Percentiles rank a stretch among this genome's conserved stretches.
Conservation (phyloP, 169 alveolate species). For the Plasmodium cynomolgi region DNA sequence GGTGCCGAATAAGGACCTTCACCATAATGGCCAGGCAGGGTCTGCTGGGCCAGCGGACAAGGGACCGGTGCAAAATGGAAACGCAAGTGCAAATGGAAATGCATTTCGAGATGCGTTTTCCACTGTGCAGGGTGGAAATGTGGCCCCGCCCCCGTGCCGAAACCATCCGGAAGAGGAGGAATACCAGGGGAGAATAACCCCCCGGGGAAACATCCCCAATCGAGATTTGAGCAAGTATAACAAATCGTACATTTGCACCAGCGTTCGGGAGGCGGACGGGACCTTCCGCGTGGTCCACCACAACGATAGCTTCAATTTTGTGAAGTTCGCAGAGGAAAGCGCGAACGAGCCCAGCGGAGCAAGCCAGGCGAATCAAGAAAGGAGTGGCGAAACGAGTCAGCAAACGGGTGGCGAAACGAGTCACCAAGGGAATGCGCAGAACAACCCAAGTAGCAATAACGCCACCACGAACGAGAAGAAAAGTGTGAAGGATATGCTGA, state of each 20-base stretch:
- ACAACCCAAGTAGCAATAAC: background rate
- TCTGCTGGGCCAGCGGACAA: background rate
- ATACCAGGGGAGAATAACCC: background rate
- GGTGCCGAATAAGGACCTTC: conserved; percentile 12
- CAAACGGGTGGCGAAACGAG: background rate
- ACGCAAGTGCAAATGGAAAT: background rate
- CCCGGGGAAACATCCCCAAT: background rate
- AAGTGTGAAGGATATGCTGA: background rate
- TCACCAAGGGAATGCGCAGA: background rate
- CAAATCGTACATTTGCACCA: conserved; percentile 5
- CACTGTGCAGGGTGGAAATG: background rate
- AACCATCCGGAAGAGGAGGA: background rate
- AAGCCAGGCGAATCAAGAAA: background rate
- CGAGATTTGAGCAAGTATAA: background rate
- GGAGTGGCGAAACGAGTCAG: background rate
- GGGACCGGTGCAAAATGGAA: background rate
- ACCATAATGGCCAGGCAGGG: background rate
- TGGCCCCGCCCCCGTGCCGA: background rate
- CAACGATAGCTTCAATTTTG: background rate
- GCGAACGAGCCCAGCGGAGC: background rate
- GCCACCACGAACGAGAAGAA: background rate
- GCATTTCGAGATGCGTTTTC: background rate
- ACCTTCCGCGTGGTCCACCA: background rate
- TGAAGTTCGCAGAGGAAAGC: background rate
- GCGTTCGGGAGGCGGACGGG: background rate